Conservation (phyloP, 805 yeast species). For the Candida andamanensis region DNA sequence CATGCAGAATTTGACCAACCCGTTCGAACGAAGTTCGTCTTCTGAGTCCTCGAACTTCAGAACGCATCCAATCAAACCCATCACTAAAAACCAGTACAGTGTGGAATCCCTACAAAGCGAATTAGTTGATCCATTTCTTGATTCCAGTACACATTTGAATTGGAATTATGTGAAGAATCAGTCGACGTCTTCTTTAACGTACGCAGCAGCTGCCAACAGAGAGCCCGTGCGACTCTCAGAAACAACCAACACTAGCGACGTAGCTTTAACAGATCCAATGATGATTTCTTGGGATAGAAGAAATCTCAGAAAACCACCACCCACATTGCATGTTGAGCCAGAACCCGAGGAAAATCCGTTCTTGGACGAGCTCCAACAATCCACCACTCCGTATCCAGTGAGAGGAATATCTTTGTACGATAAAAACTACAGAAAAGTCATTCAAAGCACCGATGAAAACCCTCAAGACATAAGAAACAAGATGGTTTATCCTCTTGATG, state of each 20-base stretch:
- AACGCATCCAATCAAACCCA: too few relatives aligned
- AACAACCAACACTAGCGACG: too few relatives aligned
- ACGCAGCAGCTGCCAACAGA: too few relatives aligned
- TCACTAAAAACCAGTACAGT: too few relatives aligned
- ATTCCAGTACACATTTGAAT: not conserved
- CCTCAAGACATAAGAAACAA: too few relatives aligned
- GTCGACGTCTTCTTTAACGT: conserved; percentile 5
- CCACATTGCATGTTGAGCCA: not conserved
- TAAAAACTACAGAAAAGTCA: too few relatives aligned
- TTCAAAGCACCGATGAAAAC: too few relatives aligned
- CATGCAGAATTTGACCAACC: conserved; percentile 7
- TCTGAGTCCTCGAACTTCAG: not conserved
- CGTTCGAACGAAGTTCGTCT: conserved; percentile 2
- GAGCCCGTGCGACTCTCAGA: too few relatives aligned
- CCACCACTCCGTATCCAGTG: conserved; percentile 24
- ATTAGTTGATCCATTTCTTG: conserved; percentile 1
- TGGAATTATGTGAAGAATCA: not conserved
- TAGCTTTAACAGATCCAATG: too few relatives aligned
- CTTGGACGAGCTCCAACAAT: not conserved
- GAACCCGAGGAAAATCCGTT: not conserved
- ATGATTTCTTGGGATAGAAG: too few relatives aligned
- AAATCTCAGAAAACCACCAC: too few relatives aligned
- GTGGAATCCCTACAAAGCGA: not conserved
- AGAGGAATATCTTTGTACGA: conserved; percentile 25
- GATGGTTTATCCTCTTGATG: too few relatives aligned